These are phyloP conservation scores for Sporothrix mexicana DNA, from an alignment of 2,329 filamentous ascomycete genomes.

Conservation along the genomic window DNA sequence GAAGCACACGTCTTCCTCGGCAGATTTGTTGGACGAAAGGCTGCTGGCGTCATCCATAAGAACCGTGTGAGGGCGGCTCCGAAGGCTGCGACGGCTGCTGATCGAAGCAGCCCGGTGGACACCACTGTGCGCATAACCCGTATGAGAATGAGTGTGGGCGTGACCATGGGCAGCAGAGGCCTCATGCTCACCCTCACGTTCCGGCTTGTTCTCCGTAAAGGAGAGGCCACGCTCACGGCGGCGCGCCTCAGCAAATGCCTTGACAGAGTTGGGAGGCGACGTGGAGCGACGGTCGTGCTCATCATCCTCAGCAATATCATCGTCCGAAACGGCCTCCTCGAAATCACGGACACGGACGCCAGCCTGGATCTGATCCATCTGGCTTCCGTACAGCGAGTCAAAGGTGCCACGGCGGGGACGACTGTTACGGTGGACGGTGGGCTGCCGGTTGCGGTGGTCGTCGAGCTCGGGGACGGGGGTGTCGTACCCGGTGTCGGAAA, in stretches of 20 bases:
- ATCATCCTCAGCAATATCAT: slow-evolving; percentile 60
- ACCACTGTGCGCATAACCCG: slow-evolving; percentile 34
- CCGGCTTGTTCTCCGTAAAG: slow-evolving; percentile 54
- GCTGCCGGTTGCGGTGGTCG: slow-evolving; percentile 77
- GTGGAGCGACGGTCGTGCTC: slow-evolving; percentile 67
- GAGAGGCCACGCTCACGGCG: slow-evolving; percentile 78
- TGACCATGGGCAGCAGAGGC: slow-evolving; percentile 51
- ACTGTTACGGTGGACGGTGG: slow-evolving; percentile 64
- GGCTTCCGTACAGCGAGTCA: slow-evolving; percentile 67
- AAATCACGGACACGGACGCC: slow-evolving; percentile 73
- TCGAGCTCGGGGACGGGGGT: slow-evolving; percentile 82
- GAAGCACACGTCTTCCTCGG: slow-evolving; percentile 88
- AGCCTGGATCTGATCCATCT: slow-evolving; percentile 39
- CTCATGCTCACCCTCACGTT: slow-evolving; percentile 49
- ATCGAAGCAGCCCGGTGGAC: slow-evolving; percentile 74
- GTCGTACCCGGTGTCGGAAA: slow-evolving; percentile 68
- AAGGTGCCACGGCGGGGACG: slow-evolving; percentile 73
- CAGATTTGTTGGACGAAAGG: slow-evolving; percentile 70
- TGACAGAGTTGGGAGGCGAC: slow-evolving; percentile 95
- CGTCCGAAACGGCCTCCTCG: slow-evolving; percentile 82
- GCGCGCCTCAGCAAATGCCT: slow-evolving; percentile 91
- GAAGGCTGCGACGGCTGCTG: slow-evolving; percentile 58
- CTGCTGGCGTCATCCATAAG: slow-evolving; percentile 65
- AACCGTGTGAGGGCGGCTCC: slow-evolving; percentile 61
- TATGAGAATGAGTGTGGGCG: too few species aligned